These are phyloP conservation scores for Curvularia lunata DNA, from an alignment of 2,329 filamentous ascomycete genomes.

Conservation along the genomic window DNA sequence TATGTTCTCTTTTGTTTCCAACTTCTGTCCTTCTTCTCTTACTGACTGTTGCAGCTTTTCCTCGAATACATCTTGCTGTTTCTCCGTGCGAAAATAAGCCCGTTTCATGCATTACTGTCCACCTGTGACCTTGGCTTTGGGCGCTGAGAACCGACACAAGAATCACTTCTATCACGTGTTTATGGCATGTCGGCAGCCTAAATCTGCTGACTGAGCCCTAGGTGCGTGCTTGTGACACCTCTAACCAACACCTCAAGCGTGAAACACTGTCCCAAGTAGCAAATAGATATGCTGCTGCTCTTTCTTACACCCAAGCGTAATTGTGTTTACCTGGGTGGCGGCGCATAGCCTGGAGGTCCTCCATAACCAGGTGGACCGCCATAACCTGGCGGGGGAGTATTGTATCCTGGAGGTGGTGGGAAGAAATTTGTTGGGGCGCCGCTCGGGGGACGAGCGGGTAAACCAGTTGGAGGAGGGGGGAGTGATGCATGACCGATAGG, in stretches of 20 bases:
- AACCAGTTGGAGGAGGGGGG: conserved; percentile 63
- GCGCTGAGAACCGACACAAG: background rate
- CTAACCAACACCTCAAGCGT: background rate
- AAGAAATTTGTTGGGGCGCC: conserved; percentile 59
- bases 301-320: background rate
- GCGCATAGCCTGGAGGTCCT: conserved; percentile 21
- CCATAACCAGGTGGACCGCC: conserved; percentile 26
- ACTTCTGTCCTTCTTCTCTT: conserved; percentile 6
- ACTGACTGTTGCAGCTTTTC: conserved; percentile 5
- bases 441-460: conserved; percentile 74
- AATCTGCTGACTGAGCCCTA: background rate
- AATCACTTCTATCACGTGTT: background rate
- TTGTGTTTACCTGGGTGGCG: conserved; percentile 16
- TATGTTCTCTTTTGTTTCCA: conserved; percentile 1
- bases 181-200: background rate
- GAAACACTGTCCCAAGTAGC: background rate
- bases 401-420: conserved; percentile 36
- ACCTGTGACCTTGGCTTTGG: background rate
- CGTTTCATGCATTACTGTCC: background rate
- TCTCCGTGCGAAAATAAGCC: background rate
- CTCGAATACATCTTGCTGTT: conserved; percentile 3
- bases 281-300: background rate
- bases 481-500: conserved; percentile 54
- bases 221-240: background rate
- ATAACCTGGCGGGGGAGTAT: conserved; percentile 33